Evolutionary conservation across 805 yeast species (phyloP).

Genomic region (Saturnispora serradocipensis): DNA sequence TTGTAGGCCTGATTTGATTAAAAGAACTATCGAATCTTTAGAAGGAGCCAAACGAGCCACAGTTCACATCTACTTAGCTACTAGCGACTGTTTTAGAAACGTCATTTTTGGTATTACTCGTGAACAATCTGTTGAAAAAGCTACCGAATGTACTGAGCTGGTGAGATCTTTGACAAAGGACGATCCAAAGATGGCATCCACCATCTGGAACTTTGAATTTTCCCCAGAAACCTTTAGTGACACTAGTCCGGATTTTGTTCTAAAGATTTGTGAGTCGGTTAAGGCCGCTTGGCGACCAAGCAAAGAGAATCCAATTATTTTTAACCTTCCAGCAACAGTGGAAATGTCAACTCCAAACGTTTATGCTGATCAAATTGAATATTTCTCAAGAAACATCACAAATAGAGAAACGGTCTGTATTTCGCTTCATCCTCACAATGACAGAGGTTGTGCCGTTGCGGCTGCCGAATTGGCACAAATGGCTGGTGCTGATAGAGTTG

Average conservation of each 20-base stretch:
- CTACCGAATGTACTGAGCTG: slow-evolving; percentile 52
- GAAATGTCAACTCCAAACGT: slow-evolving; percentile 76
- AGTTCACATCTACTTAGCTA: slow-evolving; percentile 67
- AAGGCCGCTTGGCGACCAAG: slow-evolving; percentile 68
- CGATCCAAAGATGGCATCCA: slow-evolving; percentile 40
- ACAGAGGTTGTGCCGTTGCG: slow-evolving; percentile 84
- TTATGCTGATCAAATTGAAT: slow-evolving; percentile 80
- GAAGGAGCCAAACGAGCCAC: slow-evolving; percentile 71
- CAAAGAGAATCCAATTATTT: slow-evolving; percentile 56
- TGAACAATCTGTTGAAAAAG: slow-evolving; percentile 49
- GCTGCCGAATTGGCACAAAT: slow-evolving; percentile 75
- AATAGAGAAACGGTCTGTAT: slow-evolving; percentile 65
- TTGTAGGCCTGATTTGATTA: slow-evolving; percentile 65
- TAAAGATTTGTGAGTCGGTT: slow-evolving; percentile 66
- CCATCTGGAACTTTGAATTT: slow-evolving; percentile 69
- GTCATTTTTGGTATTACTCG: slow-evolving; percentile 59
- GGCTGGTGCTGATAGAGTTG: slow-evolving; percentile 86
- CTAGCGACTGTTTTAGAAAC: slow-evolving; percentile 64
- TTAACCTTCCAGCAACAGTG: slow-evolving; percentile 79
- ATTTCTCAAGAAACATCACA: slow-evolving; percentile 48
- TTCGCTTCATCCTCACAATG: slow-evolving; percentile 77
- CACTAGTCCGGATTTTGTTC: slow-evolving; percentile 53
- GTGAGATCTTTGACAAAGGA: slow-evolving; percentile 65
- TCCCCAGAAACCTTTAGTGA: slow-evolving; percentile 77
- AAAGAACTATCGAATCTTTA: slow-evolving; percentile 62